These are phyloP conservation scores for Viola odorata DNA, from an alignment of 345 rosid species.

Conservation along the genomic window DNA sequence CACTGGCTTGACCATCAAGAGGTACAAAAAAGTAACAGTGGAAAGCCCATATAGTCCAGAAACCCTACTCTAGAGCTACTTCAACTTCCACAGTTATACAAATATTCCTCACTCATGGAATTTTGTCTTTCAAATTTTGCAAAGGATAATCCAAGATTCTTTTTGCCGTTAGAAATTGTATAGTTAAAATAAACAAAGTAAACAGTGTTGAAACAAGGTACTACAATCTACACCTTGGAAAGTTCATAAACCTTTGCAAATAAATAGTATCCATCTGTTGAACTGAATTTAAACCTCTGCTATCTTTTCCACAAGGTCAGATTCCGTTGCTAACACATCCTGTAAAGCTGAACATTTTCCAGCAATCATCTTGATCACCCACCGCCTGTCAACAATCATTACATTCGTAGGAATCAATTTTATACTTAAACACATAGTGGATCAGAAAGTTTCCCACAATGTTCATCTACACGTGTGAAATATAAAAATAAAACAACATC, in stretches of 20 bases:
- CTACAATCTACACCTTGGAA: constrained; percentile 14
- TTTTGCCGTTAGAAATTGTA: too few relatives aligned
- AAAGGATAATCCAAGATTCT: too few relatives aligned
- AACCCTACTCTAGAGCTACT: not conserved
- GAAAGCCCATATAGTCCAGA: not conserved
- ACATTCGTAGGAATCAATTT: constrained; percentile 1
- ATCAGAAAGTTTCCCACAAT: not conserved
- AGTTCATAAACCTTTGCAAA: constrained; percentile 45
- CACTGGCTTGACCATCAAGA: not conserved
- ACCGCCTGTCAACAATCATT: constrained; percentile 51
- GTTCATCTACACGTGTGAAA: not conserved
- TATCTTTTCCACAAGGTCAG: constrained; percentile 73
- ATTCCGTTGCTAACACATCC: constrained; percentile 63
- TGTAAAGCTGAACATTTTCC: constrained; percentile 37
- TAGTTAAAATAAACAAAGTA: not conserved
- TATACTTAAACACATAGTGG: not conserved
- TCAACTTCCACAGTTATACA: too few relatives aligned
- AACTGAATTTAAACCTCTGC: constrained; percentile 75
- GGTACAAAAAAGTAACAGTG: not conserved
- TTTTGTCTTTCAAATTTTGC: too few relatives aligned
- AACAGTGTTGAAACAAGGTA: constrained; percentile 8
- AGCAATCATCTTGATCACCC: constrained; percentile 76
- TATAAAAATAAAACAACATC: constrained; percentile 2
- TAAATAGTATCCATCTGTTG: constrained; percentile 40
- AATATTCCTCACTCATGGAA: too few relatives aligned